These are phyloP conservation scores for Crithidia bombi DNA, from an alignment of 208 protist genomes.

Conservation along the genomic window DNA sequence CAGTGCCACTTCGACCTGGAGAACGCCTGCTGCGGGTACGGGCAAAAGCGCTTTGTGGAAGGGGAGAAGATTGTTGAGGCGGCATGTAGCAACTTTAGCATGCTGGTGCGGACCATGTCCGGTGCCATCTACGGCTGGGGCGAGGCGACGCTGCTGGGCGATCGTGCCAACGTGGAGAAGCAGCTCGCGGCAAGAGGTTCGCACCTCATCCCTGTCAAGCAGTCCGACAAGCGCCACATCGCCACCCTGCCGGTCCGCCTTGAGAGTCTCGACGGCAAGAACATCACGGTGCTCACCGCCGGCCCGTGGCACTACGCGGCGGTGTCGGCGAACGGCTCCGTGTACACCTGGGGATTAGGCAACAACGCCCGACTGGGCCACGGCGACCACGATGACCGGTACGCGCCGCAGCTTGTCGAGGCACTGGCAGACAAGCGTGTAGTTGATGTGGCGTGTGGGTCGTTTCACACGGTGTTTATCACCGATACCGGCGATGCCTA, in stretches of 20 bases:
- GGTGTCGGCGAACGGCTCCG: slow-evolving; percentile 43
- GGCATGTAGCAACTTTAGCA: slow-evolving; percentile 65
- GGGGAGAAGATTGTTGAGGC: slow-evolving; percentile 66
- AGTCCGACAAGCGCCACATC: slow-evolving; percentile 32
- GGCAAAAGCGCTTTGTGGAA: slow-evolving; percentile 44
- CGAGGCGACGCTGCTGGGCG: slow-evolving; percentile 59
- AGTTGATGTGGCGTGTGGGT: slow-evolving; percentile 73
- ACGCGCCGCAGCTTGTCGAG: slow-evolving; percentile 43
- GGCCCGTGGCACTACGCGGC: slow-evolving; percentile 87
- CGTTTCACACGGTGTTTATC: slow-evolving; percentile 82
- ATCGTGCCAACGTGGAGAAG: slow-evolving; percentile 33
- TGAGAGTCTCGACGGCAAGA: slow-evolving; percentile 35
- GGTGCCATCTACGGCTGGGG: slow-evolving; percentile 81
- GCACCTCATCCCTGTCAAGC: slow-evolving; percentile 25
- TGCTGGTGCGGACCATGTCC: slow-evolving; percentile 63
- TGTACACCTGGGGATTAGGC: slow-evolving; percentile 84
- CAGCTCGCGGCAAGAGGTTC: slow-evolving; percentile 11
- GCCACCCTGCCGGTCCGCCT: slow-evolving; percentile 46
- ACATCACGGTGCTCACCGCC: slow-evolving; percentile 46
- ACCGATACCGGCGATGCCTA: slow-evolving; percentile 57
- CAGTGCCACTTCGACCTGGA: slow-evolving; percentile 66
- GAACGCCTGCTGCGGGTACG: slow-evolving; percentile 58
- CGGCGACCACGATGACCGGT: slow-evolving; percentile 56
- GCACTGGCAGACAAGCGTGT: slow-evolving; percentile 44
- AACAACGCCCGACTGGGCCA: slow-evolving; percentile 82